Conservation (phyloP, 495 filamentous ascomycete species). For the Friedmanniomyces endolithicus region DNA sequence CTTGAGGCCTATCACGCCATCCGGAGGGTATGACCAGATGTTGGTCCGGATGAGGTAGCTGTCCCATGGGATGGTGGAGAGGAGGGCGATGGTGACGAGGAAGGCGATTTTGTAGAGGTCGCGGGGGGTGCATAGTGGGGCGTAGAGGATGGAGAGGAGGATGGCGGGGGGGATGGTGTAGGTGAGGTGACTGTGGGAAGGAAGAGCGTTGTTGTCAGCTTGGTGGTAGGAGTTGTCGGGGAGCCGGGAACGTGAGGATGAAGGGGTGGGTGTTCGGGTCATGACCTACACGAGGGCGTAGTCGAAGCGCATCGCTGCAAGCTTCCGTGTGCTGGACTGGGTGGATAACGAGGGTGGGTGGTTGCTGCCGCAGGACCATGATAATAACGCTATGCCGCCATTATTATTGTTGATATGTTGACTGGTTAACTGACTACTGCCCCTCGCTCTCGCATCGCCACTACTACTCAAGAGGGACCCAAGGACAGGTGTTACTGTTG, state of each 20-base stretch:
- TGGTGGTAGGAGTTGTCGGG: background rate
- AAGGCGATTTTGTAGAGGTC: slow-evolving; percentile 47
- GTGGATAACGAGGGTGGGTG: background rate
- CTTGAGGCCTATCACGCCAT: slow-evolving; percentile 44
- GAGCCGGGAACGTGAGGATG: background rate
- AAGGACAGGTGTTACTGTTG: too few relatives aligned
- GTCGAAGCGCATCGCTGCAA: slow-evolving; percentile 44
- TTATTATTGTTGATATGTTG: too few relatives aligned
- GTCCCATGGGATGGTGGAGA: slow-evolving; percentile 57
- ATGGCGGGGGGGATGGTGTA: slow-evolving; percentile 54
- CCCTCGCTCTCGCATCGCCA: too few relatives aligned
- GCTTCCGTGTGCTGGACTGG: too few relatives aligned
- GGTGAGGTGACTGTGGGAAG: slow-evolving; percentile 43
- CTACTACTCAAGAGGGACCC: too few relatives aligned
- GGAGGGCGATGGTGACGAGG: slow-evolving; percentile 45
- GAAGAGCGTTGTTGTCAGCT: background rate
- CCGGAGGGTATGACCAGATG: slow-evolving; percentile 56
- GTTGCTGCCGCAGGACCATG: background rate
- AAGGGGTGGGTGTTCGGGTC: background rate
- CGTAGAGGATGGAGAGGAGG: slow-evolving; percentile 43
- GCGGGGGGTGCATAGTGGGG: slow-evolving; percentile 44
- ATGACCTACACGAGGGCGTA: slow-evolving; percentile 52
- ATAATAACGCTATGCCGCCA: background rate
- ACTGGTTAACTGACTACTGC: too few relatives aligned
- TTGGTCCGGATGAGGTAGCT: slow-evolving; percentile 50